These are phyloP conservation scores for Alternaria ventricosa DNA, from an alignment of 2,329 filamentous ascomycete genomes.

Conservation along the genomic window DNA sequence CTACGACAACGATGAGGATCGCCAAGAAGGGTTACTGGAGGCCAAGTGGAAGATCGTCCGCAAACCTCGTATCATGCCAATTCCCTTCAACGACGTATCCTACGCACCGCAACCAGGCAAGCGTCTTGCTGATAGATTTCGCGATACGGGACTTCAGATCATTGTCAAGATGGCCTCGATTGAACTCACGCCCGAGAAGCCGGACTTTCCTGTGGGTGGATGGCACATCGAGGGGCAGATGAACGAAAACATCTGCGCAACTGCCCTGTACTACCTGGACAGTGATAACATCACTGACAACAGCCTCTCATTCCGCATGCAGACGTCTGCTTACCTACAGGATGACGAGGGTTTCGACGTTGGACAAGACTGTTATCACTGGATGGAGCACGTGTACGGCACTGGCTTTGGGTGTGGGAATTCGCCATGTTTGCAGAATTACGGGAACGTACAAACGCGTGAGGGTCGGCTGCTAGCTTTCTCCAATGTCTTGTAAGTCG, in stretches of 20 bases:
- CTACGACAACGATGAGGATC: background rate
- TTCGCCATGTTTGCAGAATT: conserved; percentile 44
- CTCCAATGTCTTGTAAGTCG: conserved; percentile 53
- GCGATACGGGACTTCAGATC: conserved; percentile 58
- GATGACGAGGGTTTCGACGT: conserved; percentile 10
- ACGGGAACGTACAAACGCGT: conserved; percentile 54
- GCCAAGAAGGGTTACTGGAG: background rate
- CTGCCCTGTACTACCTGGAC: conserved; percentile 68
- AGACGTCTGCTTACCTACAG: conserved; percentile 9
- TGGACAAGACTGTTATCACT: conserved; percentile 16
- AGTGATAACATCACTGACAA: conserved; percentile 62
- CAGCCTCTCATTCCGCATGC: conserved; percentile 31
- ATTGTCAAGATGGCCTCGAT: conserved; percentile 69
- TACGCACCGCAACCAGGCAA: conserved; percentile 16
- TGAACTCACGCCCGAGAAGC: conserved; percentile 64
- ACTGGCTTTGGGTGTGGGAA: conserved; percentile 6
- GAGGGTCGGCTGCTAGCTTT: conserved; percentile 62
- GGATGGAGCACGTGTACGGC: conserved; percentile 26
- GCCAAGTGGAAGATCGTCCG: conserved; percentile 24
- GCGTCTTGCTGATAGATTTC: conserved; percentile 20
- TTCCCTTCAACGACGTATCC: conserved; percentile 17
- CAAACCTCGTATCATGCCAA: conserved; percentile 22
- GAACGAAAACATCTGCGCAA: conserved; percentile 70
- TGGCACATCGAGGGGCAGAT: conserved; percentile 60
- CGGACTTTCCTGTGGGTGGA: conserved; percentile 59